Evolutionary conservation across 768 basidiomycete species (phyloP).

Genomic region (Coprinopsis marcescibilis): DNA sequence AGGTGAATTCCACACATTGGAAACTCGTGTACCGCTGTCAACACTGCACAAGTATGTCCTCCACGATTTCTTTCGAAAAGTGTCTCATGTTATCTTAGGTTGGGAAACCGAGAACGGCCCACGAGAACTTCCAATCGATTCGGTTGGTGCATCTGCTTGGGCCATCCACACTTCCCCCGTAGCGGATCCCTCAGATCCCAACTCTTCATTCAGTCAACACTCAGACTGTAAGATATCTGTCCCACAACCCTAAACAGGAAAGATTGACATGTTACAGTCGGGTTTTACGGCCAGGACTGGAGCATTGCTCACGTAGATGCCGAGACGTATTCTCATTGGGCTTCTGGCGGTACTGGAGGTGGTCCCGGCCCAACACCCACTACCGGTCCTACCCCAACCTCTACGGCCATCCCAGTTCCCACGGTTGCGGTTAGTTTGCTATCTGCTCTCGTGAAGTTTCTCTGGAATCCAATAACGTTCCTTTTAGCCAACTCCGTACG

Average conservation of each 20-base stretch:
- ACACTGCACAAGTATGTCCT: constrained; percentile 52
- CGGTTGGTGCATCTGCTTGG: constrained; percentile 46
- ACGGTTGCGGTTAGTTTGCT: background rate
- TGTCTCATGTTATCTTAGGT: constrained; percentile 15
- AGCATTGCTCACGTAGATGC: constrained; percentile 40
- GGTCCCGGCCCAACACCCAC: too few relatives aligned
- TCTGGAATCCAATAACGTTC: background rate
- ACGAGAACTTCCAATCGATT: constrained; percentile 30
- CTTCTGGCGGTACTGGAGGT: constrained; percentile 41
- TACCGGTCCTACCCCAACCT: constrained; percentile 20
- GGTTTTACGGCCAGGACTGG: constrained; percentile 52
- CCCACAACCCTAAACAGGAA: background rate
- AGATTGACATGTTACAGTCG: constrained; percentile 31
- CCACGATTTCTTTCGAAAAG: background rate
- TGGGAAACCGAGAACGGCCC: constrained; percentile 34
- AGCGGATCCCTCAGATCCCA: constrained; percentile 43
- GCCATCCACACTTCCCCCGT: constrained; percentile 37
- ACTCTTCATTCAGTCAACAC: constrained; percentile 50
- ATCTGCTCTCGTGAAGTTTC: too few relatives aligned
- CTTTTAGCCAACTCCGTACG: constrained; percentile 38
- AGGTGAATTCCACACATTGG: constrained; percentile 57
- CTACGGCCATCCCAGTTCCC: constrained; percentile 22
- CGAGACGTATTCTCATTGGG: constrained; percentile 43
- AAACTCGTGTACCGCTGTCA: constrained; percentile 66
- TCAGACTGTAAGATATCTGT: constrained; percentile 42